phyloP scores from a whole-genome alignment of 495 filamentous ascomycete species.

The Aspergillus hancockii region DNA sequence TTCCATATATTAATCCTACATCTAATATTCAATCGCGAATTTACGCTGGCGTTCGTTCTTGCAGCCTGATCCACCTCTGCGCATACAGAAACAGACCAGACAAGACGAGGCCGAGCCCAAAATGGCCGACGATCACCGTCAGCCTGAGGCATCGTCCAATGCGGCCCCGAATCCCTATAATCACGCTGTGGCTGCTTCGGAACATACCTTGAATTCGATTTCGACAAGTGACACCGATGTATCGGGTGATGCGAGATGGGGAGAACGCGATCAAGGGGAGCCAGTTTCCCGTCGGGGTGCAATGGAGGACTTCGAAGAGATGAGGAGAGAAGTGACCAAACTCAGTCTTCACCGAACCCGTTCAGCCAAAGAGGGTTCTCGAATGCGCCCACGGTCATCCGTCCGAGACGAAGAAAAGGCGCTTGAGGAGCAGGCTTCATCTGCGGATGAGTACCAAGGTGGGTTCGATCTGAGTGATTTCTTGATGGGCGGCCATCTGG shows the following conservation, averaged over 20 bases:
- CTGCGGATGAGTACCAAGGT: slow-evolving; percentile 45
- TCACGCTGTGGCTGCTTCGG: slow-evolving; percentile 14
- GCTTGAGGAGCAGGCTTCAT: slow-evolving; percentile 21
- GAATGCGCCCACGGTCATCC: slow-evolving; percentile 20
- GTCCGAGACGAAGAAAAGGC: slow-evolving; percentile 42
- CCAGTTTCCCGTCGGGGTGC: slow-evolving; percentile 62
- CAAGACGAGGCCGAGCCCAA: not conserved
- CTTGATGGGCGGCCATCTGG: slow-evolving; percentile 77
- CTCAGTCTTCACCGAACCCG: slow-evolving; percentile 54
- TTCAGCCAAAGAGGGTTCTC: slow-evolving; percentile 30
- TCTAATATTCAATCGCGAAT: not conserved
- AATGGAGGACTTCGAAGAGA: slow-evolving; percentile 70
- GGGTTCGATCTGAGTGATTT: slow-evolving; percentile 74
- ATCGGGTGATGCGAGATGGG: slow-evolving; percentile 65
- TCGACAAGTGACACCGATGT: slow-evolving; percentile 22
- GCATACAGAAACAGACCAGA: not conserved
- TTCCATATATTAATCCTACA: not conserved
- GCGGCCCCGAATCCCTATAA: not conserved
- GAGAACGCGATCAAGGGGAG: slow-evolving; percentile 67
- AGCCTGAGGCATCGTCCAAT: slow-evolving; percentile 8
- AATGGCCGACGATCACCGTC: slow-evolving; percentile 15
- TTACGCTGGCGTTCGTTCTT: not conserved
- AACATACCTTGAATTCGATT: slow-evolving; percentile 16
- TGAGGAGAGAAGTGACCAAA: slow-evolving; percentile 64
- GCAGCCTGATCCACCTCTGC: not conserved